These are phyloP conservation scores for Aphanomyces invadans DNA, from an alignment of 352 stramenopile species.

Conservation along the genomic window DNA sequence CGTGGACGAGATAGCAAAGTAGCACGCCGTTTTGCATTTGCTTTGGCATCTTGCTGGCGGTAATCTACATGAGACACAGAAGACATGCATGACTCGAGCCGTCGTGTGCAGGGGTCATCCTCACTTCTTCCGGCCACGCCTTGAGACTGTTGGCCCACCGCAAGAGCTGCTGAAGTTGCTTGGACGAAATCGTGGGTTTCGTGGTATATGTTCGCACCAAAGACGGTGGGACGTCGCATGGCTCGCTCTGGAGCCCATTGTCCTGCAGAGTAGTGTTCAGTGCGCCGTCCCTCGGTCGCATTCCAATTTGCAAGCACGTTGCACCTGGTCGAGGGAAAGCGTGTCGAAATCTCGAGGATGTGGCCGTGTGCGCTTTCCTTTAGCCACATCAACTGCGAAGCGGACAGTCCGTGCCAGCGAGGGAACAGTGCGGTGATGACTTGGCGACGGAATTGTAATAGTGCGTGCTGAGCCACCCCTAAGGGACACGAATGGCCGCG, in stretches of 20 bases:
- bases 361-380: too few species aligned
- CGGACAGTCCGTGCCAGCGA: background rate
- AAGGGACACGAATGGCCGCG: background rate
- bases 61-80: background rate
- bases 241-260: too few species aligned
- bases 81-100: background rate
- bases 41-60: background rate
- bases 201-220: background rate
- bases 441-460: background rate
- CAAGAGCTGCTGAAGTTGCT: constrained; percentile 18
- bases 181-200: background rate
- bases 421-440: background rate
- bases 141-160: constrained; percentile 11
- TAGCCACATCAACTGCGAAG: too few species aligned
- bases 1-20: constrained; percentile 5
- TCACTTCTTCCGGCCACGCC: constrained; percentile 7
- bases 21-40: constrained; percentile 20
- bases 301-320: too few species aligned
- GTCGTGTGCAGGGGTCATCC: background rate
- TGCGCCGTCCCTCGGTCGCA: too few species aligned
- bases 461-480: background rate
- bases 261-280: too few species aligned
- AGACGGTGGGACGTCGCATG: background rate
- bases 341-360: too few species aligned
- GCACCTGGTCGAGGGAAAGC: too few species aligned